Evolutionary conservation across 495 filamentous ascomycete species (phyloP), one percentile per base, ranked within the genome.

Genomic region (Penicillium steckii): DNA sequence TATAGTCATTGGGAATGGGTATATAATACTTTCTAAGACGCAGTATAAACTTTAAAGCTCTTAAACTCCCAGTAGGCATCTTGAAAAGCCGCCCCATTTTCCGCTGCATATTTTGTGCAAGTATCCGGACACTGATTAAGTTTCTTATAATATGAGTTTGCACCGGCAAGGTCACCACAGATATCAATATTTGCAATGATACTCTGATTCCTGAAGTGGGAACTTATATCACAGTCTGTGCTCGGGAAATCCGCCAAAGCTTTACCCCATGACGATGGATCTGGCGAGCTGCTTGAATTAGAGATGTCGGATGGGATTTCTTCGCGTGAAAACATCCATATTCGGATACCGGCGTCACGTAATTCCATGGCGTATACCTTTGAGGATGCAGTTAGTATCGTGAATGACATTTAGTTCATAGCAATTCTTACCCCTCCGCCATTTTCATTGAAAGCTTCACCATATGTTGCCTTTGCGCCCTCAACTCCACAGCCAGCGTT

Each of bases 311-410:
- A 46, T 3, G 71, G 70, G 41, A 74, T 64, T 4, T 53, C 29
- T 19, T 46, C 42, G 22, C 70, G 68, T 13, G 60, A 47, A 57
- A 69, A 75, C 56, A 72, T 66, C 71, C 70, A 75, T n/a, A 70
- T 51, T 3, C 71, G 68, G 41, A 75, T 69, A 43, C 67, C 66
- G 2, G 57, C 69, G 9, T 57, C 56, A 38, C 71, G 64, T 2
- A 62, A 60, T 19, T 75, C 72, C 58, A 72, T 64, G 8, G 69
- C 71, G 33, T 72, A 75, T 3, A 74, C 60, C 55, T 60, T 27
- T 22, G 13, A 6, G 10, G 29, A 51, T 15, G 21, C 9, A 22
- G 10, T 42, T 22, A 32, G 9, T 18, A 30, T 4, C 1, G 10
- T 27, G 8, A 12, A 41, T 8, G 6, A 4, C 19, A 15, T 8